Percentiles rank a stretch among this genome's conserved stretches.
Evolutionary conservation across 768 basidiomycete genomes (phyloP).

Genomic region (Lanmaoa rubissima): DNA sequence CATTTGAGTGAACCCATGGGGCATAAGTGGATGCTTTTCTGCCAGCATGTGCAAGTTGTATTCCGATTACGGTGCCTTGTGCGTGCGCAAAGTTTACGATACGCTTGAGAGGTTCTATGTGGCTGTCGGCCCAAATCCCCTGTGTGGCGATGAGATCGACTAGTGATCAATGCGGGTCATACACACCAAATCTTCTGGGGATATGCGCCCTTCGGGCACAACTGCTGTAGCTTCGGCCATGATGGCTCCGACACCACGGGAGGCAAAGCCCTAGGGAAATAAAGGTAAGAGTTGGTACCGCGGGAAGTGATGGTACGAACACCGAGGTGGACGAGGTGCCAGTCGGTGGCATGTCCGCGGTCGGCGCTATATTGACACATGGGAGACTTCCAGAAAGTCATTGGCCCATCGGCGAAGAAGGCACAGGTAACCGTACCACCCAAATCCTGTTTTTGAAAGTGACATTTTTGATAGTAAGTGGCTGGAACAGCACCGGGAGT

Average conservation of each 20-base stretch:
- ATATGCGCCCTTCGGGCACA: conserved; percentile 72
- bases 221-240: conserved; percentile 75
- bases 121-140: conserved; percentile 76
- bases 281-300: neutral
- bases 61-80: conserved; percentile 67
- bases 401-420: neutral
- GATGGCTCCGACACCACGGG: conserved; percentile 68
- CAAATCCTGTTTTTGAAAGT: conserved; percentile 77
- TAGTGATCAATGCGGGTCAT: neutral
- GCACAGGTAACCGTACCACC: conserved; percentile 39
- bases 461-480: conserved; percentile 56
- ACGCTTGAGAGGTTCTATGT: conserved; percentile 65
- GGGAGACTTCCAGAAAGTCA: conserved; percentile 45
- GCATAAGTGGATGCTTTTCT: conserved; percentile 69
- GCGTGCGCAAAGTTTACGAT: conserved; percentile 74
- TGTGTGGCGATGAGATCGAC: conserved; percentile 17
- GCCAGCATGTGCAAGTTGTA: conserved; percentile 77
- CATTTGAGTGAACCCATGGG: conserved; percentile 57
- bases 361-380: conserved; percentile 85
- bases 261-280: conserved; percentile 52
- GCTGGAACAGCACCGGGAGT: conserved; percentile 61
- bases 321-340: conserved; percentile 80
- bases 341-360: conserved; percentile 75
- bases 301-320: conserved; percentile 28
- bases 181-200: conserved; percentile 69